These are phyloP conservation scores for Xylaria sp. DNA, from an alignment of 2,329 filamentous ascomycete species.

Conservation along the genomic window DNA sequence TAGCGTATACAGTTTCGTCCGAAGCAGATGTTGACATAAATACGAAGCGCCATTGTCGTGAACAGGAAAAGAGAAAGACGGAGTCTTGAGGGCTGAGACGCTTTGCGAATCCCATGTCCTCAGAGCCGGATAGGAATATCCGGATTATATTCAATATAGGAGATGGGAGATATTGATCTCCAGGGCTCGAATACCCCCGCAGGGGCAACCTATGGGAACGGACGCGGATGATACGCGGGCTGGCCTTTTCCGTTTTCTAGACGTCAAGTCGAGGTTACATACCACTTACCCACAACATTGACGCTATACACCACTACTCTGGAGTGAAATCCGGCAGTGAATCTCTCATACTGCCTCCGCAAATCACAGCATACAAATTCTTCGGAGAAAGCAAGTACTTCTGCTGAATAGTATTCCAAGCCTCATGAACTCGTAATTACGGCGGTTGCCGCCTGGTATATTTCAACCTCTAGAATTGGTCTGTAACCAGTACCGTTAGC, in stretches of 20 bases:
- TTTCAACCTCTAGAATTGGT: conserved; percentile 36
- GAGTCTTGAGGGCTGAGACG: too few relatives aligned
- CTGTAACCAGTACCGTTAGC: conserved; percentile 23
- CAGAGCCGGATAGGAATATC: too few relatives aligned
- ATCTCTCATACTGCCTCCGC: background rate
- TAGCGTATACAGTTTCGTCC: too few relatives aligned
- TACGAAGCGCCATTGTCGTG: too few relatives aligned
- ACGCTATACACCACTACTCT: background rate
- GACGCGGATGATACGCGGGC: background rate
- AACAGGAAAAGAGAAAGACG: too few relatives aligned
- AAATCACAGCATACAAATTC: background rate
- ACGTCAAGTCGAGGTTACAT: background rate
- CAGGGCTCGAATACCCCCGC: background rate
- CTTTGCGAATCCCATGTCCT: too few relatives aligned
- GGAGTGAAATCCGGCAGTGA: background rate
- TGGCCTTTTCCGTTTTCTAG: background rate
- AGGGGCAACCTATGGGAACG: background rate
- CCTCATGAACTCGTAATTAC: conserved; percentile 32
- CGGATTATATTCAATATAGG: too few relatives aligned
- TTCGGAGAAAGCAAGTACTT: background rate
- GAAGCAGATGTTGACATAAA: too few relatives aligned
- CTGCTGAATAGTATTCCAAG: conserved; percentile 8
- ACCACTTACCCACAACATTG: background rate
- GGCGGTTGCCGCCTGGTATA: conserved; percentile 10
- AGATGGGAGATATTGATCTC: too few relatives aligned